Percentiles rank a stretch among this genome's conserved stretches.
phyloP scores from a whole-genome alignment of 495 filamentous ascomycete species.

The Letharia columbiana region DNA sequence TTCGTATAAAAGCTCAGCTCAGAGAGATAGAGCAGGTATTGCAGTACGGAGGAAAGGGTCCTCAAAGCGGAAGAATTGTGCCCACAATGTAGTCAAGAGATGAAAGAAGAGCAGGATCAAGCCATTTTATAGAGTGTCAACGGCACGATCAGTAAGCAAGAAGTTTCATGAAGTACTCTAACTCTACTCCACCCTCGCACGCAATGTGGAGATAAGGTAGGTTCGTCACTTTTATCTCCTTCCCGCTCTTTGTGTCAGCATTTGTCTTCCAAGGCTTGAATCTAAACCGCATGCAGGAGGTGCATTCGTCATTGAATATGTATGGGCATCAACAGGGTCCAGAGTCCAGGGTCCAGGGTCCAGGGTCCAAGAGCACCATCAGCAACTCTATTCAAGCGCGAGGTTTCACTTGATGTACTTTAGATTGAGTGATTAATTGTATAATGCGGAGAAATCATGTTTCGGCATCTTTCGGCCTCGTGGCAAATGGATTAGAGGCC shows the following conservation, averaged over 20 bases:
- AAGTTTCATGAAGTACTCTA: background rate
- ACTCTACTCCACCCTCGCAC: background rate
- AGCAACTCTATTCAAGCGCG: background rate
- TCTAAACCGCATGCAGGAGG: slow-evolving; percentile 16
- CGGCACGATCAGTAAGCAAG: background rate
- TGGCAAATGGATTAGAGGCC: background rate
- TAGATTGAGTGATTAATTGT: no score
- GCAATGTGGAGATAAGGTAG: background rate
- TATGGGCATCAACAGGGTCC: background rate
- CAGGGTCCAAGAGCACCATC: background rate
- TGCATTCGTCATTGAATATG: slow-evolving; percentile 17
- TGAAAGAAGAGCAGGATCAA: background rate
- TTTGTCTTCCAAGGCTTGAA: background rate
- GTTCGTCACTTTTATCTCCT: background rate
- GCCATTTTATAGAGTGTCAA: background rate
- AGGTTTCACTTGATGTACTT: no score
- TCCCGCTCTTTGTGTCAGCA: slow-evolving; percentile 13
- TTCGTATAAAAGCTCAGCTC: background rate
- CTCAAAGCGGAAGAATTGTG: background rate
- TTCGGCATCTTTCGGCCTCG: background rate
- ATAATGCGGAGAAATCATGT: background rate
- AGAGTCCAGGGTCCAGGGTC: background rate
- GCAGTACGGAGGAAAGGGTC: background rate
- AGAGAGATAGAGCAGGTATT: background rate
- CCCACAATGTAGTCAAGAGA: background rate